Conservation (phyloP, 2,329 filamentous ascomycete species). For the Biscogniauxia marginata region DNA sequence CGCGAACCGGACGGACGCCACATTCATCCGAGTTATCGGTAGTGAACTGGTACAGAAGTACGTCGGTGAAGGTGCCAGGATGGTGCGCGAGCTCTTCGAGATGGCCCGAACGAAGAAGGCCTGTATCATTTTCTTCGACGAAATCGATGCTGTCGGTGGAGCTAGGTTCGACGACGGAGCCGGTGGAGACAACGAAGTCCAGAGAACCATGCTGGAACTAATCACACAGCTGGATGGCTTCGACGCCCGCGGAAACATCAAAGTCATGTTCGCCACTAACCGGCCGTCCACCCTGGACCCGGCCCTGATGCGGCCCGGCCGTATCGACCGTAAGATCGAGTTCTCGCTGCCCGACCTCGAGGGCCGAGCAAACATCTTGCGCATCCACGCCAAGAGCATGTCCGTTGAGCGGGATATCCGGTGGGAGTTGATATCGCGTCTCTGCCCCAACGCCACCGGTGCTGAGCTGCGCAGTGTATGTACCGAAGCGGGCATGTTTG, state of each 20-base stretch:
- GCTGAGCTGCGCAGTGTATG: slow-evolving; percentile 95
- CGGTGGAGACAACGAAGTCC: slow-evolving; percentile 95
- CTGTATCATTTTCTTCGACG: slow-evolving; percentile 99
- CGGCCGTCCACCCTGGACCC: slow-evolving; percentile 92
- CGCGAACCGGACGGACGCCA: slow-evolving; percentile 95
- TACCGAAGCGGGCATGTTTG: slow-evolving; percentile 98
- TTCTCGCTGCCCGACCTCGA: slow-evolving; percentile 97
- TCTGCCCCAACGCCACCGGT: slow-evolving; percentile 96
- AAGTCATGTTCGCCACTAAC: slow-evolving; percentile 99
- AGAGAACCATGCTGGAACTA: slow-evolving; percentile 95
- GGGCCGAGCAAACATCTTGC: slow-evolving; percentile 93
- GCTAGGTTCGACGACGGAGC: slow-evolving; percentile 96
- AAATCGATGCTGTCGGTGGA: slow-evolving; percentile 94
- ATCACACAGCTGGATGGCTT: slow-evolving; percentile 97
- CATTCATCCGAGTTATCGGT: slow-evolving; percentile 97
- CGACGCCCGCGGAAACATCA: slow-evolving; percentile 95
- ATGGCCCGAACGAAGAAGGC: slow-evolving; percentile 99
- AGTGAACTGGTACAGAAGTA: slow-evolving; percentile 99
- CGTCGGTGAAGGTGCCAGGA: slow-evolving; percentile 94
- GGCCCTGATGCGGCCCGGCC: slow-evolving; percentile 94
- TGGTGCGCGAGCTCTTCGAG: slow-evolving; percentile 98
- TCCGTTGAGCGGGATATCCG: slow-evolving; percentile 97
- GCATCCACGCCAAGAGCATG: slow-evolving; percentile 99
- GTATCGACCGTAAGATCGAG: slow-evolving; percentile 98
- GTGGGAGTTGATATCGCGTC: slow-evolving; percentile 96